phyloP scores from a whole-genome alignment of 345 rosid species.

The Adansonia digitata region DNA sequence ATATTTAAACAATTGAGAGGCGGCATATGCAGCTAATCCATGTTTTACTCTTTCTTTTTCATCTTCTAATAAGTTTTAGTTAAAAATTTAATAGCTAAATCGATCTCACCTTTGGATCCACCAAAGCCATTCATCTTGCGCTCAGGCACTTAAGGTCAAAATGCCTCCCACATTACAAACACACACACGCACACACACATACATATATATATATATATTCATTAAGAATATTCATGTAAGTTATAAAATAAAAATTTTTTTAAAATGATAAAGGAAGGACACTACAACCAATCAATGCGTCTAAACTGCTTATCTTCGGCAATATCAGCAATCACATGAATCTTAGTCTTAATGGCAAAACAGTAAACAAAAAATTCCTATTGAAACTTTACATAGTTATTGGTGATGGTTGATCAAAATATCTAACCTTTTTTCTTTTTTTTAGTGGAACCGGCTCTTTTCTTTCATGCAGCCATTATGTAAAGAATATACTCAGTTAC shows the following conservation, averaged over 20 bases:
- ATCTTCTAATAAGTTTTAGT: not conserved
- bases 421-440: not conserved
- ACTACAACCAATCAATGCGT: not conserved
- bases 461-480: not conserved
- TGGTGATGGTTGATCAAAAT: not conserved
- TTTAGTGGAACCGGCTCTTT: not conserved
- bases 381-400: not conserved
- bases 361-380: not conserved
- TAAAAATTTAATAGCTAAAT: not conserved
- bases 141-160: not conserved
- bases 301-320: not conserved
- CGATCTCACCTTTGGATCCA: not conserved
- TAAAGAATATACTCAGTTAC: not conserved
- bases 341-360: not conserved
- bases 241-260: not conserved
- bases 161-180: not conserved
- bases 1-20: not conserved
- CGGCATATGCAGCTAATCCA: not conserved
- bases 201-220: not conserved
- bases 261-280: not conserved
- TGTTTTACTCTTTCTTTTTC: not conserved
- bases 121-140: not conserved
- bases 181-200: too few species aligned
- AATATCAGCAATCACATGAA: not conserved
- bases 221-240: not conserved